phyloP scores from a whole-genome alignment of 805 yeast genomes.

The Candida nanaspora region DNA sequence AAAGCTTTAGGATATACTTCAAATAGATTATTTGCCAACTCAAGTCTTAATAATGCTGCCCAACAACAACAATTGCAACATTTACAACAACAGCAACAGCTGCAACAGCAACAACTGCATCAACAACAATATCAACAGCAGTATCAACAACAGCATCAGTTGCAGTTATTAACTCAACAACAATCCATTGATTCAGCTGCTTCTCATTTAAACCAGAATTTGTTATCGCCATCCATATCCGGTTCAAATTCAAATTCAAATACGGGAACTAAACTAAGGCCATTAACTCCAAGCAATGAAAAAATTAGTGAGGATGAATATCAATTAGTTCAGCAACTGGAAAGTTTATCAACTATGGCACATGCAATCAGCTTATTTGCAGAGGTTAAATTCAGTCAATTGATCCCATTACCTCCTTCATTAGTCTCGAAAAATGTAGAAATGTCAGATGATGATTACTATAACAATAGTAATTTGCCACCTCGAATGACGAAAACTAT shows the following conservation, averaged over 20 bases:
- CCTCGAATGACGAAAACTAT: conserved; percentile 49
- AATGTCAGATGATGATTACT: conserved; percentile 10
- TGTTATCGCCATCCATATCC: conserved; percentile 3
- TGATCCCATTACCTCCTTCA: conserved; percentile 68
- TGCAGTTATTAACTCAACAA: conserved; percentile 13
- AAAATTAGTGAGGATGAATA: conserved; percentile 21
- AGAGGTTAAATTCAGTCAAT: conserved; percentile 81
- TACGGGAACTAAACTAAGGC: conserved; percentile 19
- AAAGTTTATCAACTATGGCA: conserved; percentile 79
- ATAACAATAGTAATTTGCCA: conserved; percentile 40
- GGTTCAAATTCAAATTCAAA: no score
- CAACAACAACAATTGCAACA: conserved; percentile 7
- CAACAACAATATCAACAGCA: conserved; percentile 23
- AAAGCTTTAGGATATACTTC: conserved; percentile 86
- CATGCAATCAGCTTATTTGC: conserved; percentile 86
- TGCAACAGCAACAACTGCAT: conserved; percentile 9
- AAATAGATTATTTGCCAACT: conserved; percentile 68
- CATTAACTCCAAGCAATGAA: conserved; percentile 16
- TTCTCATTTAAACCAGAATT: conserved; percentile 10
- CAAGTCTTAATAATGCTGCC: conserved; percentile 4
- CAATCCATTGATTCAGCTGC: conserved; percentile 11
- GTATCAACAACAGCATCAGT: conserved; percentile 25
- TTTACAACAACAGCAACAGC: conserved; percentile 9
- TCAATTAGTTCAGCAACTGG: conserved; percentile 43
- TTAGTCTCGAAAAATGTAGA: background rate